Evolutionary conservation across 768 basidiomycete genomes (phyloP).

Genomic region (Phlegmacium glaucopus): DNA sequence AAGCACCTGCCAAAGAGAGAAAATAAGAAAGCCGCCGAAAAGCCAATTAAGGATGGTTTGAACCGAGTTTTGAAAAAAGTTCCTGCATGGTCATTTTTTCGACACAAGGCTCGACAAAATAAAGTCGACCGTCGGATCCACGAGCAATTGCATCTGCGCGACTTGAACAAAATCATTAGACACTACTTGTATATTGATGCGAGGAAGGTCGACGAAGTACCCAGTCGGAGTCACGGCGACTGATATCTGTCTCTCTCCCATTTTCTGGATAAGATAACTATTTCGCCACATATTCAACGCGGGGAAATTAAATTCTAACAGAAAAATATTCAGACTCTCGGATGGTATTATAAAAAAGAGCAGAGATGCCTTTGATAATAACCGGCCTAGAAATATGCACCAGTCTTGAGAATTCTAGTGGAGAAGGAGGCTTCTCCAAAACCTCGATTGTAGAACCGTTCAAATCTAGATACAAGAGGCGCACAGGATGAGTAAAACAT

Average conservation of each 20-base stretch:
- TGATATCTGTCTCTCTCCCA: conserved; percentile 55
- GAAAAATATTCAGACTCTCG: background rate
- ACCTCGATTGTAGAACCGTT: conserved; percentile 53
- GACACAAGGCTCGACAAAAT: conserved; percentile 74
- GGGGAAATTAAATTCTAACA: conserved; percentile 47
- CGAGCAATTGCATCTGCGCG: conserved; percentile 71
- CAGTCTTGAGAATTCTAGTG: conserved; percentile 67
- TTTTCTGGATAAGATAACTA: conserved; percentile 52
- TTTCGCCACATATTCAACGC: conserved; percentile 60
- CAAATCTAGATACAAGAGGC: conserved; percentile 37
- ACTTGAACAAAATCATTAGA: conserved; percentile 33
- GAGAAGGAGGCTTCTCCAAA: conserved; percentile 53
- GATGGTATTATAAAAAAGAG: background rate
- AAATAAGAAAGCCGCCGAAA: background rate
- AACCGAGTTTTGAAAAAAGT: conserved; percentile 40
- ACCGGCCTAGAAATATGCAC: conserved; percentile 71
- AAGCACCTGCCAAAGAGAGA: too few species aligned
- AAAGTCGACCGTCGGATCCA: conserved; percentile 50
- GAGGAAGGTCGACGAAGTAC: conserved; percentile 32
- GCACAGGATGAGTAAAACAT: background rate
- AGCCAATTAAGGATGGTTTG: conserved; percentile 10
- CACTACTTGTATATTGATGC: background rate
- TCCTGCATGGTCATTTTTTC: conserved; percentile 64
- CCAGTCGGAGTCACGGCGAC: conserved; percentile 85
- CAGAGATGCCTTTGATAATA: conserved; percentile 57